Percentiles rank a stretch among this genome's conserved stretches.
Conservation (phyloP, 129 eudicot genomes). For the Heracleum sosnowskyi region DNA sequence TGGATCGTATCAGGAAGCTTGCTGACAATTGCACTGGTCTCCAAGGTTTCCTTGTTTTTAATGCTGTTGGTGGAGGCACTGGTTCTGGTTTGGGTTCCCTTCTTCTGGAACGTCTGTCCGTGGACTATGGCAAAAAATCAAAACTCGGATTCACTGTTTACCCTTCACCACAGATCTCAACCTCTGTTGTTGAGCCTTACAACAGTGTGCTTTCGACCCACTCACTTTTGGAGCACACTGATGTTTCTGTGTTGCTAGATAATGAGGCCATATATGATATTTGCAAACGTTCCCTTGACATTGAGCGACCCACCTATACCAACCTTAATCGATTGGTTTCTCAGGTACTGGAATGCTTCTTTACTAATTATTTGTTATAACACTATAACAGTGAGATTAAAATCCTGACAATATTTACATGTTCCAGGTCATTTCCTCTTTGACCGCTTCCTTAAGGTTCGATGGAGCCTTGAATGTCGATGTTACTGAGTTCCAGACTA, state of each 20-base stretch:
- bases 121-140: constrained; percentile 46
- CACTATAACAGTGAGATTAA: too few relatives aligned
- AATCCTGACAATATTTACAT: neutral
- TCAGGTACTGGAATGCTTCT: constrained; percentile 18
- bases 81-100: constrained; percentile 58
- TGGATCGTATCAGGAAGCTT: constrained; percentile 38
- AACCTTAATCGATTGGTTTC: constrained; percentile 41
- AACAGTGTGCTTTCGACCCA: constrained; percentile 39
- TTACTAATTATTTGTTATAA: neutral
- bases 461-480: constrained; percentile 40
- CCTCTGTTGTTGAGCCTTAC: constrained; percentile 51
- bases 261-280: constrained; percentile 42
- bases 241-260: constrained; percentile 32
- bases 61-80: constrained; percentile 45
- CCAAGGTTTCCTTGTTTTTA: constrained; percentile 40
- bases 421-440: constrained; percentile 33
- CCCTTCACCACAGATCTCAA: constrained; percentile 51
- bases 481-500: constrained; percentile 42
- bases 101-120: constrained; percentile 45
- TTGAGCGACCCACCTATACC: constrained; percentile 39
- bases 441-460: constrained; percentile 37
- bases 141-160: constrained; percentile 45
- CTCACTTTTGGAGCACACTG: constrained; percentile 40
- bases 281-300: constrained; percentile 39
- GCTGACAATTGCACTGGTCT: constrained; percentile 46